phyloP scores from a whole-genome alignment of 2,329 filamentous ascomycete genomes.

The Microsporum canis region DNA sequence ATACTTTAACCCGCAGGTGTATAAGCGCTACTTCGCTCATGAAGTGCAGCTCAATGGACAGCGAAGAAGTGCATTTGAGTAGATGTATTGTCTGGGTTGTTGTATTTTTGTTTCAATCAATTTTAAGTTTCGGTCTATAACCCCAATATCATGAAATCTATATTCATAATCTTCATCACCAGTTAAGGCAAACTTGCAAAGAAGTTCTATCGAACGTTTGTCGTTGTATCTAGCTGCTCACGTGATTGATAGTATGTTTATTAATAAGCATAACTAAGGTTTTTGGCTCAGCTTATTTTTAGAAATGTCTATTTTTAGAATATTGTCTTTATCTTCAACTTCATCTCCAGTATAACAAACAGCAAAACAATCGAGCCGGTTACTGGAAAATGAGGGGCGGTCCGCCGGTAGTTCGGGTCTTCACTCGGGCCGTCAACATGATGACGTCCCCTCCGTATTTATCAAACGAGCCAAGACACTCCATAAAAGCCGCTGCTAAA shows the following conservation, averaged over 20 bases:
- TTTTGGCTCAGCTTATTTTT: neutral
- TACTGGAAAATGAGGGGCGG: no score
- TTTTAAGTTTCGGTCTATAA: neutral
- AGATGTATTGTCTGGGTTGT: neutral
- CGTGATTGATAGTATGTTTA: neutral
- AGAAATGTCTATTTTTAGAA: neutral
- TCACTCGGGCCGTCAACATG: neutral
- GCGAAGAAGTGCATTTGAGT: neutral
- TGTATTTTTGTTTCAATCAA: no score
- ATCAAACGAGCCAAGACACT: neutral
- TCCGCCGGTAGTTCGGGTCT: no score
- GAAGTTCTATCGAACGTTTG: neutral
- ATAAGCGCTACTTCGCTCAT: neutral
- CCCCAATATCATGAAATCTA: neutral
- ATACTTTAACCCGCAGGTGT: neutral
- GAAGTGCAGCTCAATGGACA: neutral
- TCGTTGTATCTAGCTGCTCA: neutral
- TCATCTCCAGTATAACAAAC: no score
- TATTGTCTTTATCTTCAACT: no score
- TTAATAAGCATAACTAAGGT: neutral
- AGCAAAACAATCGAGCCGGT: no score
- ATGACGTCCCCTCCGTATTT: neutral
- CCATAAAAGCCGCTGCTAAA: neutral
- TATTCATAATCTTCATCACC: neutral
- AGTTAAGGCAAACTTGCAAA: neutral